Conservation (phyloP, 1,139 yeast species). For the Casaregolazyma lundiana region DNA sequence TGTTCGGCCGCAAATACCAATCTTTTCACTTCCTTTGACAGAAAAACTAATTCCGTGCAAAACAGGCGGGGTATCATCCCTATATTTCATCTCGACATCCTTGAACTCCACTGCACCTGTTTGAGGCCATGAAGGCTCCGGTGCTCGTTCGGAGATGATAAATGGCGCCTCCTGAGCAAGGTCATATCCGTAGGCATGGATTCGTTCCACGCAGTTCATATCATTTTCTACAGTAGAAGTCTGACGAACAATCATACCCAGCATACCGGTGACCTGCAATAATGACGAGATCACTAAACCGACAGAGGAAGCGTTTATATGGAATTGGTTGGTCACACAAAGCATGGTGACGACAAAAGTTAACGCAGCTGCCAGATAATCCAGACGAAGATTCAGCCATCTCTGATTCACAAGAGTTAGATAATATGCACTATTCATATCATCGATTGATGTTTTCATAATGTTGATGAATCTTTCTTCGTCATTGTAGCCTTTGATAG, state of each 20-base stretch:
- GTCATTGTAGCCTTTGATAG: conserved; percentile 61
- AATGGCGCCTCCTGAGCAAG: conserved; percentile 60
- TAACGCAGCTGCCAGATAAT: conserved; percentile 45
- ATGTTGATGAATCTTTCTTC: conserved; percentile 45
- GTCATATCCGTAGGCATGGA: conserved; percentile 64
- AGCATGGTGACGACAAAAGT: conserved; percentile 50
- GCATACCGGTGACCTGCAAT: conserved; percentile 26
- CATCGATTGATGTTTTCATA: conserved; percentile 49
- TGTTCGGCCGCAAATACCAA: conserved; percentile 76
- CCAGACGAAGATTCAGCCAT: conserved; percentile 69
- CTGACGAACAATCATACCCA: conserved; percentile 39
- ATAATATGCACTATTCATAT: conserved; percentile 69
- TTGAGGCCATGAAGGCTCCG: conserved; percentile 67
- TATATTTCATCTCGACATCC: conserved; percentile 60
- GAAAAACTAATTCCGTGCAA: conserved; percentile 49
- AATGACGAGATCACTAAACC: conserved; percentile 62
- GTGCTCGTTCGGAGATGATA: conserved; percentile 49
- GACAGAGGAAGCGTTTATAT: conserved; percentile 58
- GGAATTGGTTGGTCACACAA: conserved; percentile 60
- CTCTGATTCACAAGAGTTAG: conserved; percentile 66
- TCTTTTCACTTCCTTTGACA: conserved; percentile 52
- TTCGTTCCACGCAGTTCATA: conserved; percentile 82
- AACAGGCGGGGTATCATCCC: conserved; percentile 72
- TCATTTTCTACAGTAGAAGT: conserved; percentile 71
- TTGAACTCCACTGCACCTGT: conserved; percentile 55